Evolutionary conservation across 31 red algal genomes (phyloP), one percentile per base, ranked within the genome.

Genomic region (Endocladia muricata): DNA sequence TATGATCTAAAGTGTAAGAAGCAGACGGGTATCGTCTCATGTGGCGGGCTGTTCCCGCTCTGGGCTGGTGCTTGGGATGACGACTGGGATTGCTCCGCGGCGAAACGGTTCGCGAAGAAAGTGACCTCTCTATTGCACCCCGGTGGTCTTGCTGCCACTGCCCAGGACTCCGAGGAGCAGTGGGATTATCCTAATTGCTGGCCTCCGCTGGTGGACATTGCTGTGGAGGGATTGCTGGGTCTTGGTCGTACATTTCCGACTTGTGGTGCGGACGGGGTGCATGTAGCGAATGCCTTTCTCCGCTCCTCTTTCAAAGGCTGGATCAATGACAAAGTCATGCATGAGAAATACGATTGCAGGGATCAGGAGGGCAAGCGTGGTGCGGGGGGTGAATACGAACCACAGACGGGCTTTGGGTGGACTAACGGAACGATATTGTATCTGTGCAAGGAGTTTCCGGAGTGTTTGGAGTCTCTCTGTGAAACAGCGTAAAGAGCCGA

Each of bases 171-270:
- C 21, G 54, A 57, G 15, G 83, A 88, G 35, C 93, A 96, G 70
- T 96, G 93, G 93, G 93, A 96, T 60, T 93, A 70, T 30, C 94
- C 94, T 15, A 97, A 97, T 69, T 86, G 82, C 41, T 97, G 94
- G 94, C 77, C 94, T 4, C 94, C 94, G 23, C 69, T 97, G 37
- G 56, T 89, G 41, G 79, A 88, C 34, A 48, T 94, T 62, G 63
- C 67, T 3, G 70, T 84, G 9, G 91, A 89, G 35, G 85, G 54
- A 3, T 41, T 89, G 29, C 21, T 39, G 13, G 32, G 39, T 28
- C 23, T 89, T 5, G 85, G 41, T 1, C 57, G 30, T 2, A 7
- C 19, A 3, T 41, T 62, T 40, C 79, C 76, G 2, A 47, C 31
- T 17, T 44, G 69, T 61, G 77, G 60, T 22, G 77, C 65, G 22